These are phyloP conservation scores for Heterobasidion annosum DNA, from an alignment of 1,284 basidiomycete genomes.

Conservation along the genomic window DNA sequence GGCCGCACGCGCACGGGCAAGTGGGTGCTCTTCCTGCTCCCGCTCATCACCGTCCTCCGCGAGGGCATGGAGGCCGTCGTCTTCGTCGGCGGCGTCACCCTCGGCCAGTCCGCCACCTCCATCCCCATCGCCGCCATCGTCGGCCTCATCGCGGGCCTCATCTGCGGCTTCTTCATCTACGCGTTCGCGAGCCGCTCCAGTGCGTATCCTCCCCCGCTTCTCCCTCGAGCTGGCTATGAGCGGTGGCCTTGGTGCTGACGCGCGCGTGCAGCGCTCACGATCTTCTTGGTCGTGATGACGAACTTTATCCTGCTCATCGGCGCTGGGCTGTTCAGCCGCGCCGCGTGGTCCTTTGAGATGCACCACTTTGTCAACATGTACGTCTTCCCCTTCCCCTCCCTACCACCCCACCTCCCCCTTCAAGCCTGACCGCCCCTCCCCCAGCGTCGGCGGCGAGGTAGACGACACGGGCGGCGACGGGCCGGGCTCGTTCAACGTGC, in stretches of 20 bases:
- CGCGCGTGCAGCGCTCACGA: slow-evolving; percentile 46
- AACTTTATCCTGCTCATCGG: slow-evolving; percentile 88
- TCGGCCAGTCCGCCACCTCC: slow-evolving; percentile 70
- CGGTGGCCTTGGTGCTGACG: slow-evolving; percentile 1
- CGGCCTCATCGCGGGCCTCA: slow-evolving; percentile 69
- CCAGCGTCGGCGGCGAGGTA: slow-evolving; percentile 60
- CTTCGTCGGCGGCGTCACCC: slow-evolving; percentile 88
- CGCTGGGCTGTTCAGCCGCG: slow-evolving; percentile 77
- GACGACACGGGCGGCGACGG: slow-evolving; percentile 76
- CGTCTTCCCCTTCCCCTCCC: slow-evolving; percentile 8
- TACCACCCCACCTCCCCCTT: background rate
- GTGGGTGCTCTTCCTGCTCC: slow-evolving; percentile 84
- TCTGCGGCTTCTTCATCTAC: slow-evolving; percentile 67
- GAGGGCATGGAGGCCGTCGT: slow-evolving; percentile 92
- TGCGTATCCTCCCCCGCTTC: slow-evolving; percentile 22
- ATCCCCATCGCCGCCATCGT: slow-evolving; percentile 87
- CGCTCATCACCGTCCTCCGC: slow-evolving; percentile 83
- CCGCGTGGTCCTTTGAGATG: slow-evolving; percentile 62
- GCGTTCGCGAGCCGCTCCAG: slow-evolving; percentile 66
- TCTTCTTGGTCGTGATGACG: slow-evolving; percentile 86
- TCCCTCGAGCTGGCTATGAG: no score
- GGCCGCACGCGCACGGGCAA: slow-evolving; percentile 45
- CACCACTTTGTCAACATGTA: slow-evolving; percentile 56
- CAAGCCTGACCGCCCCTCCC: no score
- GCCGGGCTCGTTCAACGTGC: slow-evolving; percentile 74